Evolutionary conservation across 805 yeast species (phyloP).

Genomic region (Phaffomyces opuntiae): DNA sequence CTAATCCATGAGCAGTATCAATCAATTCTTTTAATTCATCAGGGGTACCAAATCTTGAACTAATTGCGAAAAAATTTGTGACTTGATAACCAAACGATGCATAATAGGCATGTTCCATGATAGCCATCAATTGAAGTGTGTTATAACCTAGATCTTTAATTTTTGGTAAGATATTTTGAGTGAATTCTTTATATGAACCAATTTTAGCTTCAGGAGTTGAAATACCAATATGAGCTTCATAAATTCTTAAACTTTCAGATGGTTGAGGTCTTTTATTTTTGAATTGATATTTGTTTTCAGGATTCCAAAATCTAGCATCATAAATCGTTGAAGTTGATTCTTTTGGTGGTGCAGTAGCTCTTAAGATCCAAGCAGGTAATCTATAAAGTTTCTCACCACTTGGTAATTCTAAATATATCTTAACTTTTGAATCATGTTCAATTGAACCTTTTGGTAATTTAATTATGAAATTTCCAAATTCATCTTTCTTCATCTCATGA

Average conservation of each 20-base stretch:
- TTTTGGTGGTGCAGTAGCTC: slow-evolving; percentile 72
- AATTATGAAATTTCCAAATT: slow-evolving; percentile 65
- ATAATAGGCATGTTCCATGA: slow-evolving; percentile 98
- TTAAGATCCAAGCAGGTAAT: slow-evolving; percentile 80
- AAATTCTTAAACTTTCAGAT: slow-evolving; percentile 54
- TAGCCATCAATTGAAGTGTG: slow-evolving; percentile 92
- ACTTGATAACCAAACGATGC: slow-evolving; percentile 98
- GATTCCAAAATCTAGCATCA: slow-evolving; percentile 94
- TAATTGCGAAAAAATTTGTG: slow-evolving; percentile 83
- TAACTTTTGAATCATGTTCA: slow-evolving; percentile 74
- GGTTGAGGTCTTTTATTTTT: slow-evolving; percentile 57
- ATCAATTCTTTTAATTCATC: slow-evolving; percentile 87
- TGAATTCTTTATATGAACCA: slow-evolving; percentile 82
- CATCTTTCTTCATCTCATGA: slow-evolving; percentile 52
- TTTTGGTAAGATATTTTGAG: slow-evolving; percentile 72
- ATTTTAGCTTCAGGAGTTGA: slow-evolving; percentile 84
- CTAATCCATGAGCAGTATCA: slow-evolving; percentile 86
- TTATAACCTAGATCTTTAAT: slow-evolving; percentile 84
- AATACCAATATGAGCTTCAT: slow-evolving; percentile 95
- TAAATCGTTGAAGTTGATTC: slow-evolving; percentile 44
- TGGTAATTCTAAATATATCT: slow-evolving; percentile 57
- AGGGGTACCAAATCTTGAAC: slow-evolving; percentile 91
- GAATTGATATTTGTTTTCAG: slow-evolving; percentile 40
- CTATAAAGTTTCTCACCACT: slow-evolving; percentile 70
- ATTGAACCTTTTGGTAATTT: slow-evolving; percentile 62